Evolutionary conservation across 495 filamentous ascomycete genomes (phyloP).

Genomic region (Lophium mytilinum): DNA sequence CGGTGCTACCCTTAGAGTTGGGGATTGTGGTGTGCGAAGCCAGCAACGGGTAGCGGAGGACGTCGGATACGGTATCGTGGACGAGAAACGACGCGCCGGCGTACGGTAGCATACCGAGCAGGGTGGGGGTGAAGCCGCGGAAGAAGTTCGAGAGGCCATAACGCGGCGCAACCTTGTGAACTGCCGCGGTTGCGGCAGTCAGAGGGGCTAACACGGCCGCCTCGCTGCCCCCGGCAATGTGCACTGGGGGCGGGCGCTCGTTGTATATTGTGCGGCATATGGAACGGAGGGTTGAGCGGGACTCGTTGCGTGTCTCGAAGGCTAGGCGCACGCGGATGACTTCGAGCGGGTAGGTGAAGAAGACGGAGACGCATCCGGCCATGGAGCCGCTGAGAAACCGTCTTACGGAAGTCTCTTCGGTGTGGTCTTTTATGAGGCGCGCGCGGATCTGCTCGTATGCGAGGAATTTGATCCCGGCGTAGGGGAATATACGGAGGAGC

Average conservation of each 20-base stretch:
- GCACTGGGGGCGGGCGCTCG: conserved; percentile 45
- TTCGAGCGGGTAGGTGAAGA: conserved; percentile 92
- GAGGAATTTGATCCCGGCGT: conserved; percentile 94
- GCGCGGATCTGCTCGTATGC: conserved; percentile 92
- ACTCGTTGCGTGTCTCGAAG: conserved; percentile 73
- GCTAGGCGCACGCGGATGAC: conserved; percentile 86
- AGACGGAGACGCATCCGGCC: conserved; percentile 83
- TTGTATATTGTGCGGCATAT: conserved; percentile 80
- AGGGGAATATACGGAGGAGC: conserved; percentile 89
- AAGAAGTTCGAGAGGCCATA: conserved; percentile 84
- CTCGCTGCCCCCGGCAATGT: conserved; percentile 18
- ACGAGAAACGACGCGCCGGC: conserved; percentile 96
- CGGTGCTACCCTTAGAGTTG: conserved; percentile 32
- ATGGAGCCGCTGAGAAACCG: conserved; percentile 70
- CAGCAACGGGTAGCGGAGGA: conserved; percentile 58
- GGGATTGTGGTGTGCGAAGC: conserved; percentile 60
- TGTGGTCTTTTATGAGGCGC: conserved; percentile 55
- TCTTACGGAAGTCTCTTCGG: conserved; percentile 72
- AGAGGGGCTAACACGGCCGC: conserved; percentile 6
- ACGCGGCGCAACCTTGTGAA: conserved; percentile 44
- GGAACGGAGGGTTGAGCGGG: conserved; percentile 54
- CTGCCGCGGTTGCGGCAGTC: conserved; percentile 32
- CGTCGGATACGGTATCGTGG: conserved; percentile 78
- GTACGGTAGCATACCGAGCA: conserved; percentile 92
- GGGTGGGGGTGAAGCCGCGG: conserved; percentile 80